Evolutionary conservation across 495 filamentous ascomycete genomes (phyloP).

Genomic region (Daldinia concentrica): DNA sequence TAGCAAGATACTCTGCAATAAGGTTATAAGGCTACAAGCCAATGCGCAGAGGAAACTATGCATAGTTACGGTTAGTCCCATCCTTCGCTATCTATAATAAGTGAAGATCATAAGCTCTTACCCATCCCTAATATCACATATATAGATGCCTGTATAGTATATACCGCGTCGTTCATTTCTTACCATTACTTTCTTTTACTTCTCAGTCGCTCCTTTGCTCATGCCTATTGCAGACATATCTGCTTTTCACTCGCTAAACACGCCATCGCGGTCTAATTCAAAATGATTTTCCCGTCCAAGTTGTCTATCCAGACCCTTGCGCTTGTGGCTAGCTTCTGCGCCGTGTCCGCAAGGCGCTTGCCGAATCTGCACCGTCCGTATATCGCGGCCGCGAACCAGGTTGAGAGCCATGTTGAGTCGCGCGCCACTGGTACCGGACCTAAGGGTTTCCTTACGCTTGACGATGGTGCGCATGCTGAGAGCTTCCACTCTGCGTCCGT

Average conservation of each 20-base stretch:
- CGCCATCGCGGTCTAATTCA: background rate
- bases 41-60: background rate
- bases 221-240: background rate
- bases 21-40: background rate
- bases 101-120: background rate
- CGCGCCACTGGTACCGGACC: conserved; percentile 12
- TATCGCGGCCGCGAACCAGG: background rate
- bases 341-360: conserved; percentile 4
- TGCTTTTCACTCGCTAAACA: background rate
- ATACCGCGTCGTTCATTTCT: background rate
- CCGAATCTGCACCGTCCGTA: conserved; percentile 12
- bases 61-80: background rate
- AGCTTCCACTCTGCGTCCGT: background rate
- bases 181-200: background rate
- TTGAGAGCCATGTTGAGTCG: background rate
- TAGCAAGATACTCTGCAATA: background rate
- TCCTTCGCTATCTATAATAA: background rate
- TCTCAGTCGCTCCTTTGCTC: background rate
- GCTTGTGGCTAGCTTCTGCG: conserved; percentile 1
- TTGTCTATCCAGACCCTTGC: background rate
- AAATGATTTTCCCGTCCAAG: background rate
- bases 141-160: background rate
- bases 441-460: conserved; percentile 10
- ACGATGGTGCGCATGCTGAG: background rate
- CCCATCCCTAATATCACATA: no score